Conservation (phyloP, 2,329 filamentous ascomycete species). For the Cercospora sp. region DNA sequence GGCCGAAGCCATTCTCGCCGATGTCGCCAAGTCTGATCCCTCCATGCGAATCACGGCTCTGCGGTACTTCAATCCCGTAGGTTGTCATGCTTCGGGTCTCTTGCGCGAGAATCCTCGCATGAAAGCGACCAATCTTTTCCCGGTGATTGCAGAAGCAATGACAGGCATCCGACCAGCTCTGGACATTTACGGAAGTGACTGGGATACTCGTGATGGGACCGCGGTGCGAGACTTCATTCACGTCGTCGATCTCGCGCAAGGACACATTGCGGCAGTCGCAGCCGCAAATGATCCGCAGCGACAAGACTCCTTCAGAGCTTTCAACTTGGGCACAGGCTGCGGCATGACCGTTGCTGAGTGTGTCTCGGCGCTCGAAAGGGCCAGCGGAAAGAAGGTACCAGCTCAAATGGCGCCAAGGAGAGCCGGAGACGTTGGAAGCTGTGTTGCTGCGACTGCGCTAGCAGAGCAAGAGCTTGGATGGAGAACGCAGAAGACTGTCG, state of each 20-base stretch:
- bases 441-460: conserved; percentile 8
- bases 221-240: conserved; percentile 57
- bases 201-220: conserved; percentile 65
- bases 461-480: conserved; percentile 15
- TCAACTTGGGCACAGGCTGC: conserved; percentile 47
- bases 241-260: conserved; percentile 60
- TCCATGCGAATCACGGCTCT: conserved; percentile 64
- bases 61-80: conserved; percentile 68
- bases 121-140: conserved; percentile 64
- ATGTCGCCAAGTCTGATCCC: conserved; percentile 59
- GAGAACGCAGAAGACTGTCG: conserved; percentile 16
- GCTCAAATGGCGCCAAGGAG: conserved; percentile 41
- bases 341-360: conserved; percentile 49
- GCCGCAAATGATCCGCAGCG: conserved; percentile 28
- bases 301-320: conserved; percentile 41
- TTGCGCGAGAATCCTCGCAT: conserved; percentile 64
- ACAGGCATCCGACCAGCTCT: conserved; percentile 56
- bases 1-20: conserved; percentile 65
- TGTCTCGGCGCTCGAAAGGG: conserved; percentile 42
- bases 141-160: conserved; percentile 63
- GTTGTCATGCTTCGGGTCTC: conserved; percentile 63
- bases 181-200: conserved; percentile 65
- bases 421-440: conserved; percentile 41
- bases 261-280: conserved; percentile 62
- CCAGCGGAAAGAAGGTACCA: conserved; percentile 40